Conservation (phyloP, 345 rosid genomes). For the Laguncularia racemosa region DNA sequence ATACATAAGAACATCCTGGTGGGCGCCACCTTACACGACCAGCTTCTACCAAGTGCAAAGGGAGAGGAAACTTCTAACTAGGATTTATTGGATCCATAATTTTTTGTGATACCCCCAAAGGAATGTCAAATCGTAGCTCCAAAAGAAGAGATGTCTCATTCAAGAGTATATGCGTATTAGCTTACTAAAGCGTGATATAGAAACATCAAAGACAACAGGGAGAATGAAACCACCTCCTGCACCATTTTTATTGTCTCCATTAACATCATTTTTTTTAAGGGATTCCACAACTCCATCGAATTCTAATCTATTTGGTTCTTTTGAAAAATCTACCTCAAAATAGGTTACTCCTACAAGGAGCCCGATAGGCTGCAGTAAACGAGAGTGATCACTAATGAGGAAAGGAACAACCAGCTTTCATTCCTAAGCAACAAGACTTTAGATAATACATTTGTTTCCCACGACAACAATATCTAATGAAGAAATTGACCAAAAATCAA, state of each 20-base stretch:
- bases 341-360: conserved; percentile 71
- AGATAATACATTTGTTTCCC: too few species aligned
- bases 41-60: conserved; percentile 84
- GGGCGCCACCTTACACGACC: conserved; percentile 95
- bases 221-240: conserved; percentile 51
- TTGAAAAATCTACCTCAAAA: conserved; percentile 87
- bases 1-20: conserved; percentile 62
- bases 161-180: too few species aligned
- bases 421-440: too few species aligned
- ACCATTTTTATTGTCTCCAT: conserved; percentile 28
- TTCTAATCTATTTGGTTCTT: conserved; percentile 25
- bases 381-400: too few species aligned
- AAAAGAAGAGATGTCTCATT: too few species aligned
- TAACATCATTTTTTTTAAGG: conserved; percentile 20
- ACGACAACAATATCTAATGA: too few species aligned
- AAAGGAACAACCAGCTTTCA: too few species aligned
- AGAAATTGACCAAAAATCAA: too few species aligned
- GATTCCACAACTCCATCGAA: conserved; percentile 16
- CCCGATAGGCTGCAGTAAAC: too few species aligned
- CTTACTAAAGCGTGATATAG: too few species aligned
- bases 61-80: conserved; percentile 82
- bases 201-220: conserved; percentile 93
- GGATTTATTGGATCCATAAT: conserved; percentile 83
- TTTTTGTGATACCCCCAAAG: conserved; percentile 91
- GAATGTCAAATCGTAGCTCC: too few species aligned